Percentiles rank a stretch among this genome's conserved stretches.
Evolutionary conservation across 176 grass and related monocot species (phyloP).

Genomic region (Aegilops sharonensis): DNA sequence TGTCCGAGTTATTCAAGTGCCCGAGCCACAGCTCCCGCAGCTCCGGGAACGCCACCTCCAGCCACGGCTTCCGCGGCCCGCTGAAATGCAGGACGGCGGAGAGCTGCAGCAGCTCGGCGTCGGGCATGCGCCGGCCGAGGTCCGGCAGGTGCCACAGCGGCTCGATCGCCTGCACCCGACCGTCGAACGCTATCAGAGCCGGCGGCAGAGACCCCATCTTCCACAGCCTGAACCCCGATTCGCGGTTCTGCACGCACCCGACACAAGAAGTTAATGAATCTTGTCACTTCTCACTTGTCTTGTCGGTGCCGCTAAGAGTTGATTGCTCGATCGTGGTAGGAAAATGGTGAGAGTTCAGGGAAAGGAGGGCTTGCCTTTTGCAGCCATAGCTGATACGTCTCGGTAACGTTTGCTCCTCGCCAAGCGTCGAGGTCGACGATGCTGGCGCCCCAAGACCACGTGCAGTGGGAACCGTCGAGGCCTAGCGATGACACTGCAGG

Average conservation of each 20-base stretch:
- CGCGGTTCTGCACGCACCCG: slow-evolving; percentile 67
- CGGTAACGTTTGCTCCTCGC: slow-evolving; percentile 64
- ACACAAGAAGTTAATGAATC: background rate
- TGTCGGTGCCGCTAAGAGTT: background rate
- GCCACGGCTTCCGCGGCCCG: slow-evolving; percentile 89
- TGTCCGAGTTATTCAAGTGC: slow-evolving; percentile 68
- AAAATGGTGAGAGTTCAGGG: background rate
- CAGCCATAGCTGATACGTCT: slow-evolving; percentile 70
- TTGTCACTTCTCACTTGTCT: background rate
- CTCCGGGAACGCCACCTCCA: slow-evolving; percentile 62
- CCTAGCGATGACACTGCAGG: slow-evolving; percentile 35
- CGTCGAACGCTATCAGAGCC: slow-evolving; percentile 74
- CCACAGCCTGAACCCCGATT: slow-evolving; percentile 65
- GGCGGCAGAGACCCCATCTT: slow-evolving; percentile 66
- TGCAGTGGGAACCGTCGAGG: slow-evolving; percentile 39
- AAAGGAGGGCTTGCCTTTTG: slow-evolving; percentile 49
- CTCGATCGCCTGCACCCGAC: slow-evolving; percentile 50
- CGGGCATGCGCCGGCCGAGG: slow-evolving; percentile 58
- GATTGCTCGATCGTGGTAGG: background rate
- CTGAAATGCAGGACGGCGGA: slow-evolving; percentile 86
- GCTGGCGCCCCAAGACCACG: slow-evolving; percentile 77
- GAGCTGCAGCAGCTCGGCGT: slow-evolving; percentile 44
- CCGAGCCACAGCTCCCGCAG: slow-evolving; percentile 64
- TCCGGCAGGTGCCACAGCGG: slow-evolving; percentile 64
- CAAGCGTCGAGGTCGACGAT: slow-evolving; percentile 75